Evolutionary conservation across 2,329 filamentous ascomycete species (phyloP), one percentile per base, ranked within the genome.

Genomic region (Stromatinia cepivora): DNA sequence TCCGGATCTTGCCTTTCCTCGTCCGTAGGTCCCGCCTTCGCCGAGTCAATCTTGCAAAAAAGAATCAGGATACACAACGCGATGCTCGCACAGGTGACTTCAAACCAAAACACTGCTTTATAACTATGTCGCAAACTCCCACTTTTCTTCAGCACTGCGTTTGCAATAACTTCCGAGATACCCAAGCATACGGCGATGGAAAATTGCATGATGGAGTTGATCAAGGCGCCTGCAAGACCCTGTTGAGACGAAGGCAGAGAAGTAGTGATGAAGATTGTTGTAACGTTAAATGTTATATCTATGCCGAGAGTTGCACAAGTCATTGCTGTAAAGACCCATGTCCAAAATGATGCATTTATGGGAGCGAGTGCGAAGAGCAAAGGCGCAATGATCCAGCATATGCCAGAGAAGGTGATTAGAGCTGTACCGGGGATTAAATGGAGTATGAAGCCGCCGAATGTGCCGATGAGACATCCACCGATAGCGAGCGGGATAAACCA

Each of bases 251-350:
- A 81, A 0, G 90, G 88, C 72, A 92, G 81, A 25, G 84, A 85
- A 0, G 90, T 92, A 0, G 90, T 92, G 77, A 92, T 90, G 79
- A 91, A 93, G 70, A 93, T 84, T 74, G 89, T 92, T 31, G 87
- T 86, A 4, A 93, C 85, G 75, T 88, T 92, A 79, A 88, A 92
- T n/a, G 86, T 87, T 64, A 92, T 86, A 75, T 93, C 91, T 70
- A 93, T 87, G 28, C 88, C 90, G 46, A 92, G 81, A 0, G 90
- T 93, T 22, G 83, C 84, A 71, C 87, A 85, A 4, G 89, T 75
- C 87, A 90, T 90, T 70, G 86, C 81, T 0, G 90, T 88, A 75
- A 93, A 92, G 36, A 91, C 82, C 74, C 85, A 92, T 0, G 88
- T 85, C 91, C 90, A 93, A 81, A 74, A 74, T 11, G 75, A 70